Conservation (phyloP, 2,329 filamentous ascomycete species). For the Graphilbum sp. region DNA sequence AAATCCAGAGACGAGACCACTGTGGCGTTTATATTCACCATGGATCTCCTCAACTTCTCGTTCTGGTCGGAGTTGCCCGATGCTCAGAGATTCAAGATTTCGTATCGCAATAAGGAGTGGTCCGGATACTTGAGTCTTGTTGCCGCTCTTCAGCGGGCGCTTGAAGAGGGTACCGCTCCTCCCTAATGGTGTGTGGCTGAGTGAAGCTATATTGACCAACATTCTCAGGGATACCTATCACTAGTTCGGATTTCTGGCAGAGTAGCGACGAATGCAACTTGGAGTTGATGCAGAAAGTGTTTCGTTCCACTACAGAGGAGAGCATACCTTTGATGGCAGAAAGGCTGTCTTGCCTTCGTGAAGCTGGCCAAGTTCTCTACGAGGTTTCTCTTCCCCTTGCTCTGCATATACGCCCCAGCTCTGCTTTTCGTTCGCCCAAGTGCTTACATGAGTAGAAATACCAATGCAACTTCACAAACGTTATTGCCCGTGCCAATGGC, state of each 20-base stretch:
- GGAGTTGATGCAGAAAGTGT: constrained; percentile 57
- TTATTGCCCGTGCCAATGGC: constrained; percentile 56
- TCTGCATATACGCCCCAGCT: no score
- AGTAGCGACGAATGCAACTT: constrained; percentile 61
- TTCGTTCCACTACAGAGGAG: constrained; percentile 73
- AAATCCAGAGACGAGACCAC: constrained; percentile 63
- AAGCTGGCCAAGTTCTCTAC: constrained; percentile 67
- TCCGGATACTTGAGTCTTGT: constrained; percentile 94
- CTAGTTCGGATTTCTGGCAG: constrained; percentile 73
- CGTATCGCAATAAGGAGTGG: constrained; percentile 68
- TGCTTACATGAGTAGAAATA: constrained; percentile 42
- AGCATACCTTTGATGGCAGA: constrained; percentile 72
- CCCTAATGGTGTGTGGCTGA: no score
- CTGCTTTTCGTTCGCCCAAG: neutral
- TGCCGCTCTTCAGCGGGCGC: constrained; percentile 66
- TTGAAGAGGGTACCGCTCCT: constrained; percentile 57
- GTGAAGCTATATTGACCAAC: neutral
- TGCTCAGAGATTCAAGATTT: constrained; percentile 62
- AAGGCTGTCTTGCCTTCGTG: constrained; percentile 61
- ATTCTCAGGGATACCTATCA: constrained; percentile 64
- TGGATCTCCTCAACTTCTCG: constrained; percentile 93
- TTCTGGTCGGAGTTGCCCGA: constrained; percentile 73
- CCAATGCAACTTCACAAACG: constrained; percentile 53
- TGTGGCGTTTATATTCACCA: constrained; percentile 86
- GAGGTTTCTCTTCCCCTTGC: constrained; percentile 35